A percentile compares a stretch with the other conserved stretches of the same genome.
Evolutionary conservation across 2,329 filamentous ascomycete genomes (phyloP).

Genomic region (Penicillium sp.): DNA sequence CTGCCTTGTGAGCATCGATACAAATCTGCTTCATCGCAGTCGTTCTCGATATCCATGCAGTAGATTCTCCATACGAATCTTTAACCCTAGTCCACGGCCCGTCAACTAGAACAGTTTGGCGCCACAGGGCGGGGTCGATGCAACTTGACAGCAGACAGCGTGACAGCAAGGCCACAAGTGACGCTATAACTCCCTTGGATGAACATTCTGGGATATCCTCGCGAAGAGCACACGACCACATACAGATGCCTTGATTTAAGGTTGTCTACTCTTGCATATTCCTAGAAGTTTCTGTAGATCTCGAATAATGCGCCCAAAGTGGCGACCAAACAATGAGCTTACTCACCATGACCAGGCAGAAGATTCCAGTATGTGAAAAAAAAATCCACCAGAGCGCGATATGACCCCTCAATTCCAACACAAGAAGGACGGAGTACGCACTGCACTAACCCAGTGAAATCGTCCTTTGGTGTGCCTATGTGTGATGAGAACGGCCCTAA

Average conservation of each 20-base stretch:
- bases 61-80: background rate
- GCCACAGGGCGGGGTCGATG: background rate
- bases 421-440: background rate
- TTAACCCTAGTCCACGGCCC: background rate
- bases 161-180: background rate
- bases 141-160: background rate
- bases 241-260: background rate
- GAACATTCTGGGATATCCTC: background rate
- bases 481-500: constrained; percentile 31
- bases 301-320: background rate
- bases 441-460: background rate
- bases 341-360: background rate
- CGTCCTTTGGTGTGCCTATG: constrained; percentile 9
- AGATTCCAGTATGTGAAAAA: background rate
- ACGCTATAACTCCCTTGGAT: background rate
- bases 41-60: no score
- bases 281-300: background rate
- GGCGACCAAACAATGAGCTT: background rate
- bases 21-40: no score
- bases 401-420: background rate
- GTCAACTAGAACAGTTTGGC: background rate
- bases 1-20: no score
- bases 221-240: constrained; percentile 1
- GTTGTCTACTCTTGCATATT: background rate
- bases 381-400: background rate